Percentiles rank a stretch among this genome's conserved stretches.
These are phyloP conservation scores for Corylus americana DNA, from an alignment of 306 rosid genomes.

Conservation along the genomic window DNA sequence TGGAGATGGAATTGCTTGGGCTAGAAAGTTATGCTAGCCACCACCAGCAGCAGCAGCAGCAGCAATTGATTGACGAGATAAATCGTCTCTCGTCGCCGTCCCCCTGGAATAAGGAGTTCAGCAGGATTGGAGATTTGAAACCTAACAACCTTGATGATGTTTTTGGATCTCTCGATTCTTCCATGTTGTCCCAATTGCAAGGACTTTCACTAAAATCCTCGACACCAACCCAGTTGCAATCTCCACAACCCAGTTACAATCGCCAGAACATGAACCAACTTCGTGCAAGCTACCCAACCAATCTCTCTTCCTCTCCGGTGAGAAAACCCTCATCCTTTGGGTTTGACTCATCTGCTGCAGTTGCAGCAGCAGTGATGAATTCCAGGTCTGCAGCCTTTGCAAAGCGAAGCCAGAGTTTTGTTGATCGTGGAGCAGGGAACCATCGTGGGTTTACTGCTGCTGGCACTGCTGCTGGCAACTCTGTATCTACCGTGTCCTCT, in stretches of 20 bases:
- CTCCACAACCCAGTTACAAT: slow-evolving; percentile 64
- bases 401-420: slow-evolving; percentile 94
- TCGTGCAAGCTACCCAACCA: slow-evolving; percentile 81
- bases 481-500: slow-evolving; percentile 60
- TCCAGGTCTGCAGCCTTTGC: slow-evolving; percentile 87
- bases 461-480: slow-evolving; percentile 58
- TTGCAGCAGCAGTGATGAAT: slow-evolving; percentile 95
- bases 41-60: slow-evolving; percentile 61
- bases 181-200: slow-evolving; percentile 64
- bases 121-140: slow-evolving; percentile 69
- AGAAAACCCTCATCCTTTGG: slow-evolving; percentile 68
- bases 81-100: slow-evolving; percentile 88
- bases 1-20: slow-evolving; percentile 80
- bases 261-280: slow-evolving; percentile 94
- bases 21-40: slow-evolving; percentile 56
- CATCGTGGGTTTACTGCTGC: slow-evolving; percentile 54
- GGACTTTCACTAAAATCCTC: slow-evolving; percentile 59
- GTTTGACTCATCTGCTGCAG: slow-evolving; percentile 75
- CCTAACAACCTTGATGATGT: slow-evolving; percentile 86
- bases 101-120: slow-evolving; percentile 49
- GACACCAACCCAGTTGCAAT: slow-evolving; percentile 61
- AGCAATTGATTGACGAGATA: slow-evolving; percentile 82
- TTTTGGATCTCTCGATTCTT: slow-evolving; percentile 70
- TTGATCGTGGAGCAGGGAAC: slow-evolving; percentile 70
- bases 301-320: slow-evolving; percentile 73